These are phyloP conservation scores for Durotheca rogersii DNA, from an alignment of 495 filamentous ascomycete species.

Conservation along the genomic window DNA sequence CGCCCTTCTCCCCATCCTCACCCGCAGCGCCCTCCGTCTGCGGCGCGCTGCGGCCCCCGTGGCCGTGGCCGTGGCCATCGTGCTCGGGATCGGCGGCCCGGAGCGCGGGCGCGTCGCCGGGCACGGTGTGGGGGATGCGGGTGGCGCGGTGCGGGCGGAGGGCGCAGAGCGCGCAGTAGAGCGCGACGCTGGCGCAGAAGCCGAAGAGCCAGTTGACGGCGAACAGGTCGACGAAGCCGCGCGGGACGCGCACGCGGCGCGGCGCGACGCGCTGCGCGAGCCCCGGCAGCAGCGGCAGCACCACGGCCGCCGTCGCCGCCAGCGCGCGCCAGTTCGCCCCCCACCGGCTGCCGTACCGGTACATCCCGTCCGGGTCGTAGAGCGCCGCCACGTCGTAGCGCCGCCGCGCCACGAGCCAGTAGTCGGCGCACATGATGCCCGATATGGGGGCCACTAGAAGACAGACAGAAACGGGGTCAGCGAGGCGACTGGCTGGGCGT, in stretches of 20 bases:
- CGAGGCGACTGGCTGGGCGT: too few species aligned
- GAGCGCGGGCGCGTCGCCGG: slow-evolving; percentile 13
- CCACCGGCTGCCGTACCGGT: slow-evolving; percentile 16
- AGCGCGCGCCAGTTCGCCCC: slow-evolving; percentile 49
- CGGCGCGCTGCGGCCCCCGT: too few species aligned
- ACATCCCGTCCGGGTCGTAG: slow-evolving; percentile 42
- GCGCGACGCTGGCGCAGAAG: slow-evolving; percentile 38
- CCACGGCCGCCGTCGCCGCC: slow-evolving; percentile 38
- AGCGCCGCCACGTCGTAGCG: slow-evolving; percentile 48
- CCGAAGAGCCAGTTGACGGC: slow-evolving; percentile 40
- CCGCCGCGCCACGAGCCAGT: slow-evolving; percentile 49
- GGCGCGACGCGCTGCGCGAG: slow-evolving; percentile 33
- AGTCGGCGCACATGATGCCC: slow-evolving; percentile 49
- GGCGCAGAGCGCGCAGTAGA: slow-evolving; percentile 37
- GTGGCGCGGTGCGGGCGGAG: slow-evolving; percentile 39
- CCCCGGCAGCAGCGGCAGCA: slow-evolving; percentile 37
- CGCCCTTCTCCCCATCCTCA: too few species aligned
- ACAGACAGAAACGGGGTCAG: too few species aligned
- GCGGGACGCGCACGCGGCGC: slow-evolving; percentile 20
- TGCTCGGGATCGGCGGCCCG: slow-evolving; percentile 17
- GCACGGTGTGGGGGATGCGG: slow-evolving; percentile 27
- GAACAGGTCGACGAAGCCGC: slow-evolving; percentile 39
- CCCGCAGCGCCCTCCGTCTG: too few species aligned
- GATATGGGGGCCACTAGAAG: slow-evolving; percentile 51
- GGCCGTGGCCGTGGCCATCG: too few species aligned